These are phyloP conservation scores for Cicer bijugum DNA, from an alignment of 306 rosid species.

Conservation along the genomic window DNA sequence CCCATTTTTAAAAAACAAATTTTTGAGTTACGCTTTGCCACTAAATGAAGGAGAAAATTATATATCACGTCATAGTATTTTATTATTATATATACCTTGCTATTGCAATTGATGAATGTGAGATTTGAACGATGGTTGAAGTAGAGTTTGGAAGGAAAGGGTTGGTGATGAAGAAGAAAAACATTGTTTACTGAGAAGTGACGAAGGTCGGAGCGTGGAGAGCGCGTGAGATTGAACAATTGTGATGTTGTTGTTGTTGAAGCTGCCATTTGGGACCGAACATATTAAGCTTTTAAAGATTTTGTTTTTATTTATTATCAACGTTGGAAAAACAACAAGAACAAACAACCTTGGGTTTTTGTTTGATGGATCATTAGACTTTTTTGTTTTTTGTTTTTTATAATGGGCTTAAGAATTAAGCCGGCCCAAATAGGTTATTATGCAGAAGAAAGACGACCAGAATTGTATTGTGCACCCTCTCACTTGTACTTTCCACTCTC, in stretches of 20 bases:
- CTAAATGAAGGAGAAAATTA: slow-evolving; percentile 14
- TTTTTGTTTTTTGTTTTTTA: too few species aligned
- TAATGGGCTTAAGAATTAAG: too few species aligned
- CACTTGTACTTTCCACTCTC: too few species aligned
- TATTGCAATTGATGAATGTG: slow-evolving; percentile 39
- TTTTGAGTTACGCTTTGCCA: not conserved
- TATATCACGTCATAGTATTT: slow-evolving; percentile 7
- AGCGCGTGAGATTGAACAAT: slow-evolving; percentile 37
- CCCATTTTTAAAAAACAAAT: not conserved
- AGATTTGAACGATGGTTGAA: slow-evolving; percentile 38
- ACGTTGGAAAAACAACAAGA: slow-evolving; percentile 16
- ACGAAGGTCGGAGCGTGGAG: slow-evolving; percentile 44
- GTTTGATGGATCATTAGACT: not conserved
- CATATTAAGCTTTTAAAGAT: slow-evolving; percentile 11
- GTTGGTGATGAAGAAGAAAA: slow-evolving; percentile 23
- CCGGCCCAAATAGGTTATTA: too few species aligned
- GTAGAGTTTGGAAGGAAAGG: slow-evolving; percentile 29
- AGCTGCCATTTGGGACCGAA: slow-evolving; percentile 55
- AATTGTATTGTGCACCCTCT: too few species aligned
- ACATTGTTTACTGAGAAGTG: slow-evolving; percentile 39
- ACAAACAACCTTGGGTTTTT: not conserved
- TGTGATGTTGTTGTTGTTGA: slow-evolving; percentile 31
- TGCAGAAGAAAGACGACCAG: too few species aligned
- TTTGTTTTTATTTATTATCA: not conserved
- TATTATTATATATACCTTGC: slow-evolving; percentile 50